Base-by-base conservation (phyloP, 768 basidiomycete genomes). In the Chalciporus chontae region DNA sequence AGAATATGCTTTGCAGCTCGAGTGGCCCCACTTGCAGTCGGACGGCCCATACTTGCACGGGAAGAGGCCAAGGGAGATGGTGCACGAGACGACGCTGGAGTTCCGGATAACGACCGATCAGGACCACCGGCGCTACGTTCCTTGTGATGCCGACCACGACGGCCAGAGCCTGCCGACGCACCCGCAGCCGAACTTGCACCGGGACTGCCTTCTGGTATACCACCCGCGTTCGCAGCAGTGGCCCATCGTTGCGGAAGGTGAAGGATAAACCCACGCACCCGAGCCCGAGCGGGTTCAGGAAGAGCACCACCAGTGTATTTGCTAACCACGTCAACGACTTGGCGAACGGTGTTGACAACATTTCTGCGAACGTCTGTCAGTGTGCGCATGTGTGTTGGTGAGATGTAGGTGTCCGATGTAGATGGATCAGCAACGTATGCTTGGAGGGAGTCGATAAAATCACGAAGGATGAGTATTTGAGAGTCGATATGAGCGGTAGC, bases 401-500 rank as follows among this genome's bases (percentile, higher is more conserved):
- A 77, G 54, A 68, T 57, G n/a, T 65, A 66, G n/a, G 64, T 43
- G 27, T 71, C 63, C 4, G 64, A 62, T 7, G 54, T 50, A 1
- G 63, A 52, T 5, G 69, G 36, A 38, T 57, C 56, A 3, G 49
- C 18, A 53, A 68, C 58, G 26, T 58, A 55, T 29, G 69, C 63
- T 48, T 85, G 84, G 2, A 90, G 71, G 8, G 84, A 81, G 5
- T 82, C 79, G 37, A 87, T 91, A 63, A 94, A 93, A 54, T 90
- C 84, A 5, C 90, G 86, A 10, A 95, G 77, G 46, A 91, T 77
- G 21, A 86, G 73, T 38, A 93, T 94, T 59, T 94, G 93, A 3
- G 84, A 83, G 59, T 94, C 90, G 59, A 94, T 93, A 51, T 90
- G 90, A 0, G 77, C 71, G 1, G 91, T 93, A 8, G 93, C 92